Evolutionary conservation across 2,329 filamentous ascomycete genomes (phyloP).

Genomic region (Aspergillus costaricaensis): DNA sequence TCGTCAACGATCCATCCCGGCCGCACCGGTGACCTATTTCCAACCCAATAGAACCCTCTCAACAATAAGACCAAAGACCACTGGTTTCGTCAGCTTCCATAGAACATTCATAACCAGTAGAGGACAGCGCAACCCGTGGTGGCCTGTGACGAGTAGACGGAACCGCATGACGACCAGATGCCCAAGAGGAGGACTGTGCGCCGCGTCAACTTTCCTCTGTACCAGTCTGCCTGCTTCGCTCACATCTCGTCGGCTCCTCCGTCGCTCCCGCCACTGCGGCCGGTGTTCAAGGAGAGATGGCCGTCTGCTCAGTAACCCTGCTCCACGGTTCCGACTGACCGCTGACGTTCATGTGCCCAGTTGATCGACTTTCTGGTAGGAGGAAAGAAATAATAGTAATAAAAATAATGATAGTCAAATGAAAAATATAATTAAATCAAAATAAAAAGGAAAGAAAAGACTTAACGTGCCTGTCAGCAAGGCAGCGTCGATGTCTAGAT

Average conservation of each 20-base stretch:
- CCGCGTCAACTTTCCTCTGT: constrained; percentile 10
- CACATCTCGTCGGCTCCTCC: not conserved
- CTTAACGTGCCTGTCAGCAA: not conserved
- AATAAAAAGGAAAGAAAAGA: too few species aligned
- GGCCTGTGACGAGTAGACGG: constrained; percentile 21
- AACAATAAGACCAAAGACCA: not conserved
- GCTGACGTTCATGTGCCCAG: not conserved
- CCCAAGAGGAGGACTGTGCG: constrained; percentile 26
- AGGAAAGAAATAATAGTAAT: too few species aligned
- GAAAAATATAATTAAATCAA: too few species aligned
- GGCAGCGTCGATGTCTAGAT: not conserved
- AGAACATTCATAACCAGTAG: constrained; percentile 15
- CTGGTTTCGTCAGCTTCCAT: constrained; percentile 20
- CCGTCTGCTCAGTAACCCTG: too few species aligned
- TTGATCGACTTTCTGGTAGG: not conserved
- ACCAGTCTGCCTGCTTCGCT: not conserved
- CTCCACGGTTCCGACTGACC: not conserved
- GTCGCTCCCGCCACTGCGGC: not conserved
- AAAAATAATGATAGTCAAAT: too few species aligned
- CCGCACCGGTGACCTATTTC: not conserved
- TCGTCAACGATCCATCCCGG: constrained; percentile 1
- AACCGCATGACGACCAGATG: constrained; percentile 14
- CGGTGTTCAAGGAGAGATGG: not conserved
- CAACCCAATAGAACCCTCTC: constrained; percentile 1
- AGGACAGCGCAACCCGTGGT: constrained; percentile 20